phyloP scores from a whole-genome alignment of 805 yeast species.

The Spathaspora boniae region DNA sequence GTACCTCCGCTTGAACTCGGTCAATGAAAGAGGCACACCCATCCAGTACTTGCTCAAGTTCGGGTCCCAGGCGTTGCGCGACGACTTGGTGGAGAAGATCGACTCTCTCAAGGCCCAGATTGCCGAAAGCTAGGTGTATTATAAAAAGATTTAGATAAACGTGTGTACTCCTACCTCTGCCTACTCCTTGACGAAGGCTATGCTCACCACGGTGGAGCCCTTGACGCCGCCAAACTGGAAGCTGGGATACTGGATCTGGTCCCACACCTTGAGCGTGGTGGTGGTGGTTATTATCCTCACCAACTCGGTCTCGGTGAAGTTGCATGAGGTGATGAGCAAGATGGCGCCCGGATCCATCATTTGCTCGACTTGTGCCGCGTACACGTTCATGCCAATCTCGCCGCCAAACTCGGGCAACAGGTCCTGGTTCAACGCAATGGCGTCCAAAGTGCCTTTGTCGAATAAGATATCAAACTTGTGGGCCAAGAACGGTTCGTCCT shows the following conservation, averaged over 20 bases:
- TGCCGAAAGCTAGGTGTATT: background rate
- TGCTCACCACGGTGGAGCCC: conserved; percentile 85
- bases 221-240: conserved; percentile 86
- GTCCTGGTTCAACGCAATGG: conserved; percentile 80
- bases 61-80: conserved; percentile 57
- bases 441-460: conserved; percentile 96
- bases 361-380: conserved; percentile 56
- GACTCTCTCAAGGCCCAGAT: conserved; percentile 24
- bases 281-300: conserved; percentile 46
- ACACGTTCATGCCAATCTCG: conserved; percentile 52
- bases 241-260: conserved; percentile 68
- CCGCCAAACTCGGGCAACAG: conserved; percentile 41
- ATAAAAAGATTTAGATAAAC: no score
- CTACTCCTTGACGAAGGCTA: conserved; percentile 59
- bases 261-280: conserved; percentile 54
- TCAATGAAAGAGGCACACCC: conserved; percentile 63
- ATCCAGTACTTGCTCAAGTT: conserved; percentile 81
- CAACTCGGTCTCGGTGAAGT: conserved; percentile 83
- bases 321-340: conserved; percentile 83
- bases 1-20: conserved; percentile 69
- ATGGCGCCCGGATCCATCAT: conserved; percentile 56
- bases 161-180: background rate
- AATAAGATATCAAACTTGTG: conserved; percentile 64
- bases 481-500: conserved; percentile 32
- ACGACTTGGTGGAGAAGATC: conserved; percentile 52